Evolutionary conservation across 305 asterid genomes (phyloP), one percentile per base, ranked within the genome.

Genomic region (Fraxinus greggii): DNA sequence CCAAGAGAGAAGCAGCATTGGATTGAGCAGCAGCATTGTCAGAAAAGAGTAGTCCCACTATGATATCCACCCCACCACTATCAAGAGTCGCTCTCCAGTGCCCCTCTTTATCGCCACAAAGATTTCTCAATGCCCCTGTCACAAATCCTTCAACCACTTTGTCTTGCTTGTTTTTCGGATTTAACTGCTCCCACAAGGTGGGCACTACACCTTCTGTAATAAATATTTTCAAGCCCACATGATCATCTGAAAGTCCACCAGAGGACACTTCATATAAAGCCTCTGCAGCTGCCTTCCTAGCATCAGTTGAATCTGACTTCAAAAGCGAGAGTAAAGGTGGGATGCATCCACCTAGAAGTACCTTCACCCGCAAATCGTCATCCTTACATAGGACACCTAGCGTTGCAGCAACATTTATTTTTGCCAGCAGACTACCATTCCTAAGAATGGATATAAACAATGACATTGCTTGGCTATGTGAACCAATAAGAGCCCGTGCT

Each of bases 401-500:
- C 12, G 92, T 92, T 29, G 90, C 85, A 77, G 98, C 97, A 72
- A 92, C 95, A 76, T 93, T 93, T 75, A 86, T 70, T 86, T 92
- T 93, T 78, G 97, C 97, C 84, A 80, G 83, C 65, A 79, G 88
- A 79, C 95, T 90, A 63, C 97, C 99, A 81, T 77, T 90, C 84
- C 99, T 90, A 75, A 95, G 95, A 74, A 93, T 85, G 87, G 95
- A 92, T 82, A 95, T 89, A 35, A 95, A 91, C 88, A 95, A 85
- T 54, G 99, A 93, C 95, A 95, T 92, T 82, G 99, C 94, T 83
- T 92, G 99, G 79, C 92, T 91, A 84, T 95, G 98, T 32, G 98
- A 90, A 86, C 97, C 93, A 84, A 95, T 91, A 72, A 92, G 91
- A 85, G 86, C 87, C 15, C 98, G 90, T 28, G 91, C 97, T 85